phyloP scores from a whole-genome alignment of 192 early-diverging fungal genomes.

The Spinellus fusiger region DNA sequence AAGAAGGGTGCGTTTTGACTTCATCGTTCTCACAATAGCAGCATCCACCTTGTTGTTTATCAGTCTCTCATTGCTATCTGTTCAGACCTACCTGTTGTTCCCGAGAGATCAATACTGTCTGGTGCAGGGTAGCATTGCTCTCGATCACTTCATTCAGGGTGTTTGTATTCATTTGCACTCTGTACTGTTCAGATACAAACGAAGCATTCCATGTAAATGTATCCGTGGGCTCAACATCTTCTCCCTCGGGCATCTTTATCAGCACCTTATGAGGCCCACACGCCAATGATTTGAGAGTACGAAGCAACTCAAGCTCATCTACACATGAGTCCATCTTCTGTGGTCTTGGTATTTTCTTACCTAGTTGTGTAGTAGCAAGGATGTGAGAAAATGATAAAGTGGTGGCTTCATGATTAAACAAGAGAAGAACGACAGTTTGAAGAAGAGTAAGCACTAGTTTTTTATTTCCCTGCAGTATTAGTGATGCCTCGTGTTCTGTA shows the following conservation, averaged over 20 bases:
- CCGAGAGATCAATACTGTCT: slow-evolving; percentile 71
- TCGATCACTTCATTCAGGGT: slow-evolving; percentile 58
- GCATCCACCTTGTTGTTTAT: slow-evolving; percentile 78
- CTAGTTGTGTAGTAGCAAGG: slow-evolving; percentile 62
- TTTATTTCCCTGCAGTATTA: slow-evolving; percentile 49
- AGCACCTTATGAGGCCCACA: slow-evolving; percentile 82
- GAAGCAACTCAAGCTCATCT: slow-evolving; percentile 72
- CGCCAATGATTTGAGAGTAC: slow-evolving; percentile 82
- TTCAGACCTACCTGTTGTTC: slow-evolving; percentile 70
- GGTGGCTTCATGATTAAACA: slow-evolving; percentile 53
- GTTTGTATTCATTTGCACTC: slow-evolving; percentile 71
- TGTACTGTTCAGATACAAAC: slow-evolving; percentile 55
- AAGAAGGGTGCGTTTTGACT: slow-evolving; percentile 61
- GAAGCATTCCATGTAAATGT: slow-evolving; percentile 49
- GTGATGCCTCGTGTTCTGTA: neutral
- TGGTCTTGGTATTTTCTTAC: slow-evolving; percentile 67
- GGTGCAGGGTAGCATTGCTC: slow-evolving; percentile 63
- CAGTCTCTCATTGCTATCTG: too few species aligned
- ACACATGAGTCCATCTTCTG: slow-evolving; percentile 40
- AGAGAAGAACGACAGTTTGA: slow-evolving; percentile 62
- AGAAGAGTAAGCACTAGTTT: slow-evolving; percentile 61
- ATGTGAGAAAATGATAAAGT: slow-evolving; percentile 67
- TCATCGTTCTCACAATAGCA: slow-evolving; percentile 84
- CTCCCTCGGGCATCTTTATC: slow-evolving; percentile 59
- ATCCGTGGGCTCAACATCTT: slow-evolving; percentile 51